A percentile compares a stretch with the other conserved stretches of the same genome.
Conservation (phyloP, 1,139 yeast genomes). For the Lodderomyces pseudojiufengensis region DNA sequence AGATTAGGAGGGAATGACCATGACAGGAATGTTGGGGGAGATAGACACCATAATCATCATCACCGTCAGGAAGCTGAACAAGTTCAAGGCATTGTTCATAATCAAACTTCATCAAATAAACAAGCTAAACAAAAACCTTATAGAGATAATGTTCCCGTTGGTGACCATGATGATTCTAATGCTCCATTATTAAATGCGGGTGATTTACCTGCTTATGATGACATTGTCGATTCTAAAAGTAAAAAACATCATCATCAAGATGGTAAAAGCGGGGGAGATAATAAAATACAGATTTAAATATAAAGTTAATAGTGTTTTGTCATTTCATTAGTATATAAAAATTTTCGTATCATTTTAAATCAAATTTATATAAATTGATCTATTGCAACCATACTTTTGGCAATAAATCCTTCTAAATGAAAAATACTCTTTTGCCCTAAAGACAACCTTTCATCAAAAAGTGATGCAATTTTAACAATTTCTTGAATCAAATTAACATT, state of each 20-base stretch:
- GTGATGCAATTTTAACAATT: conserved; percentile 66
- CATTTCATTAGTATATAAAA: background rate
- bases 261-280: conserved; percentile 3
- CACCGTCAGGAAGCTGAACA: conserved; percentile 1
- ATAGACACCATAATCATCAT: background rate
- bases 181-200: conserved; percentile 6
- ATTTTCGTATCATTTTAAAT: background rate
- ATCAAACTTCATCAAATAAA: conserved; percentile 2
- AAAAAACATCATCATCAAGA: conserved; percentile 1
- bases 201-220: conserved; percentile 29
- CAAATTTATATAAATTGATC: conserved; percentile 11
- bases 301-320: background rate
- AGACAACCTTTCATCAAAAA: conserved; percentile 83
- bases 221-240: conserved; percentile 15
- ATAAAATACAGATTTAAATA: conserved; percentile 6
- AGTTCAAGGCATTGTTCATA: conserved; percentile 5
- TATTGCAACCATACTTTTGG: conserved; percentile 72
- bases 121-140: conserved; percentile 9
- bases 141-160: conserved; percentile 1
- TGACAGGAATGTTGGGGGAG: background rate
- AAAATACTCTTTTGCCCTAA: conserved; percentile 87
- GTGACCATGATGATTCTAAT: background rate
- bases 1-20: conserved; percentile 2
- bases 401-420: conserved; percentile 92
- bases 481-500: conserved; percentile 34